Evolutionary conservation across 768 basidiomycete species (phyloP), one percentile per base, ranked within the genome.

Genomic region (Russula ochroleuca): DNA sequence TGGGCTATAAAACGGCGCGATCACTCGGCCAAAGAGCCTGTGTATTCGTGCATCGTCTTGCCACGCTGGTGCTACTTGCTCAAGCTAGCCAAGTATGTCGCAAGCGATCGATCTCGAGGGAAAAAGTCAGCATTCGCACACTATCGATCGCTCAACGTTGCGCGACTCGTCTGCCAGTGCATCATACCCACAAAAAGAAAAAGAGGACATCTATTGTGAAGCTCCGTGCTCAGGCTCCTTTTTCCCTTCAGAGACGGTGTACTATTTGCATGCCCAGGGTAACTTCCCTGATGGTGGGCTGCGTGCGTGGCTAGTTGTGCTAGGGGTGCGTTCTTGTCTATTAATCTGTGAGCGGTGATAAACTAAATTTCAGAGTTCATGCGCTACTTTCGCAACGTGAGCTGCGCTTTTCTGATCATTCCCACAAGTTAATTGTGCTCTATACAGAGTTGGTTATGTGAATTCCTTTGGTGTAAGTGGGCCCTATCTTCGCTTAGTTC

Each of bases 401-500:
- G 75, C 53, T 61, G 1, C 40, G 9, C 48, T 28, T 28, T 37
- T 57, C 38, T 55, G 15, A 38, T 56, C 11, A 55, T 33, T 54
- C 15, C 52, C 45, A n/a, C 41, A 47, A 2, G 17, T 56, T 63
- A 10, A 57, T 31, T 15, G 19, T 25, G 23, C 7, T 15, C 19
- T 10, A 28, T 25, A 57, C 33, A 83, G 81, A 10, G 85, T 88
- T 72, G 89, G 89, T 28, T 85, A 84, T 64, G 82, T 88, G 4
- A 90, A 88, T 67, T 81, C 85, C 0, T 89, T 87, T 86, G 88
- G 89, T 54, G 88, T 86, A 69, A 74, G 83, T 78, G n/a, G 31
- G 31, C 10, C 15, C 2, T 28, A 28, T 57, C 47, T 54, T 28
- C 17, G 5, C 25, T 5, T 9, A 3, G 43, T 45, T n/a, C 17